phyloP scores from a whole-genome alignment of 345 rosid genomes.

The Lepidium africanum region DNA sequence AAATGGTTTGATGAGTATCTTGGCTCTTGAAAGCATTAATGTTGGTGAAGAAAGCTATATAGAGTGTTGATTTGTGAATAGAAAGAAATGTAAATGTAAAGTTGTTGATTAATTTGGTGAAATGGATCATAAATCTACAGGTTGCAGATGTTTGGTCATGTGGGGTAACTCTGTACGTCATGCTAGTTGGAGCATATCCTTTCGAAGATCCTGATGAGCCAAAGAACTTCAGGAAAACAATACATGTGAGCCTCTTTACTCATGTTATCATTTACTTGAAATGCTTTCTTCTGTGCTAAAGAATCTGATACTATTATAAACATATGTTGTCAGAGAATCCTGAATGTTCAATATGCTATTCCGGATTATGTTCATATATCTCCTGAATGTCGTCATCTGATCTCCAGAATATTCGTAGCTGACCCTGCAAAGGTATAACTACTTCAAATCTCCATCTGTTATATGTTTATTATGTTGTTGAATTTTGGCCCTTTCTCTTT shows the following conservation, averaged over 20 bases:
- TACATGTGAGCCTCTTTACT: slow-evolving; percentile 45
- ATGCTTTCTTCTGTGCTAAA: slow-evolving; percentile 3
- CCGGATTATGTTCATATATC: slow-evolving; percentile 93
- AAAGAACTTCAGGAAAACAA: slow-evolving; percentile 84
- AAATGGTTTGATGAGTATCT: neutral
- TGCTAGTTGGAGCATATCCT: slow-evolving; percentile 98
- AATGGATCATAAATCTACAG: slow-evolving; percentile 31
- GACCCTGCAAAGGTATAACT: slow-evolving; percentile 68
- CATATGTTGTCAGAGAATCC: slow-evolving; percentile 61
- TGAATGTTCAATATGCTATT: slow-evolving; percentile 91
- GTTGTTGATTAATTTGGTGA: neutral
- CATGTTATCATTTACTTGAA: neutral
- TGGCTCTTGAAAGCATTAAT: neutral
- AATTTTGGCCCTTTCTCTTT: neutral
- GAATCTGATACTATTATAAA: neutral
- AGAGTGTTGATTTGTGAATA: neutral
- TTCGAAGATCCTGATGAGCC: slow-evolving; percentile 98
- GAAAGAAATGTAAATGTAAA: neutral
- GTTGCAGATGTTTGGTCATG: slow-evolving; percentile 99
- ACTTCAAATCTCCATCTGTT: neutral
- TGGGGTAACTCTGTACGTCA: slow-evolving; percentile 92
- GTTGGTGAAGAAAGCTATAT: neutral
- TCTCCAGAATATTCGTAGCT: slow-evolving; percentile 91
- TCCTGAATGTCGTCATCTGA: slow-evolving; percentile 81
- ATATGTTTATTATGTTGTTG: neutral